Base-by-base conservation (phyloP, 768 basidiomycete genomes). In the Boletus insuetus region DNA sequence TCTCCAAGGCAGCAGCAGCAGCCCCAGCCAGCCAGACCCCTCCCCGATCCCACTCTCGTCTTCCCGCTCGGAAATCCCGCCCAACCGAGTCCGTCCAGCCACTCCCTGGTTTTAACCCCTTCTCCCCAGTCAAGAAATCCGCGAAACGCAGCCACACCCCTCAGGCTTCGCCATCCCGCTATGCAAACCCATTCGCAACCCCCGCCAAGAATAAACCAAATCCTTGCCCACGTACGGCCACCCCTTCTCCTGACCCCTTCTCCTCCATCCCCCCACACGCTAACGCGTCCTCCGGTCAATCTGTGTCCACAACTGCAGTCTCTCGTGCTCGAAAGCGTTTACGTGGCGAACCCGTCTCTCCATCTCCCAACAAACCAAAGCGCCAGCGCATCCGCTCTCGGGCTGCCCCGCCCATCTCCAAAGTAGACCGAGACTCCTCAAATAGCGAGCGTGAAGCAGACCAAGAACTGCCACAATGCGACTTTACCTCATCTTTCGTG, bases 271-370 rank as follows among this genome's bases (percentile, higher is more conserved):
- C 1, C 14, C 26, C 47, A 31, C 20, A 29, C 31, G 6, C 32
- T 19, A 24, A 17, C 26, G 55, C 64, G 22, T 47, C 61, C n/a
- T 43, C 55, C 26, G 60, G 48, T 14, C 58, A 58, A n/a, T 53
- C 57, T 8, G 65, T 60, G 6, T 64, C 74, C 19, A 69, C 63
- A 45, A 74, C 67, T 46, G 81, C 87, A 13, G 69, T 91, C 31
- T 79, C 79, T 24, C 80, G 87, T 34, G 90, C 90, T 20, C 82
- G 89, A 37, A 92, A 92, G 68, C 85, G 90, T 52, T 77, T 92
- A 17, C 82, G 90, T 32, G 90, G 90, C 26, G 90, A 92, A 64
- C 85, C 85, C 1, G 89, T 92, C 3, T 91, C 90, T 0, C 90
- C 90, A 4, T 89, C 90, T 17, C 90, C 90, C 4, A 82, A 79